phyloP scores from a whole-genome alignment of 2,329 filamentous ascomycete genomes.

The Colletotrichum neosansevieriae region DNA sequence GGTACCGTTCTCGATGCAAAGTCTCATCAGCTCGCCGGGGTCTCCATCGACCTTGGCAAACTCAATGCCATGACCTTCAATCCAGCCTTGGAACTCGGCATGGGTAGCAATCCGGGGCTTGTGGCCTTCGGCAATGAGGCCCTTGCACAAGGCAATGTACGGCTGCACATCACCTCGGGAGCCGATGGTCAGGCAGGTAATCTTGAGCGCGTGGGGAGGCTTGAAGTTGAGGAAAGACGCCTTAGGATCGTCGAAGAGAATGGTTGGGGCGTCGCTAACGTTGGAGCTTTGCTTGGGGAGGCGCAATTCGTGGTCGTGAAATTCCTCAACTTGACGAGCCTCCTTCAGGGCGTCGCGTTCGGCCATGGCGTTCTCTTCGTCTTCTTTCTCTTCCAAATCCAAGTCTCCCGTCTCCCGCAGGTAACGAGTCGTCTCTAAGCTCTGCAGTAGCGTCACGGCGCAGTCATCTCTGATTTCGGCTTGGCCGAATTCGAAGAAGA shows the following conservation, averaged over 20 bases:
- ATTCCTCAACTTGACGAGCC: conserved; percentile 69
- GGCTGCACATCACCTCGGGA: conserved; percentile 97
- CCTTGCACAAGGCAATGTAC: conserved; percentile 96
- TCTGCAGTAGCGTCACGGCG: conserved; percentile 81
- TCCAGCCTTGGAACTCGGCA: conserved; percentile 88
- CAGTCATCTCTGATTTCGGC: conserved; percentile 89
- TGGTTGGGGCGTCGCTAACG: conserved; percentile 73
- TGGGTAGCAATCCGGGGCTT: conserved; percentile 90
- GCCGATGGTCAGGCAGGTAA: conserved; percentile 96
- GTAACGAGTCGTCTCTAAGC: conserved; percentile 78
- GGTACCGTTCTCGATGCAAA: conserved; percentile 97
- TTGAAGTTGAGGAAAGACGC: conserved; percentile 94
- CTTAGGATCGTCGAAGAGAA: conserved; percentile 89
- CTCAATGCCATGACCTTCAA: conserved; percentile 92
- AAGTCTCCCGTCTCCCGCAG: conserved; percentile 77
- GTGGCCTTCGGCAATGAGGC: conserved; percentile 88
- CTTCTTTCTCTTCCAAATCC: conserved; percentile 75
- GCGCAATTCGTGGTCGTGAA: conserved; percentile 62
- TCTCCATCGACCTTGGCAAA: conserved; percentile 91
- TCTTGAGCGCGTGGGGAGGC: conserved; percentile 79
- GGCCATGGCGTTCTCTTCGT: conserved; percentile 79
- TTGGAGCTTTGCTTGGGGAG: conserved; percentile 60
- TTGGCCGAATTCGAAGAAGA: conserved; percentile 93
- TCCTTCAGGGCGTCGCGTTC: conserved; percentile 86
- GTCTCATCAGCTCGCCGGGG: conserved; percentile 91